Conservation (phyloP, 805 yeast genomes). For the Yamadazyma paraphyllophila region DNA sequence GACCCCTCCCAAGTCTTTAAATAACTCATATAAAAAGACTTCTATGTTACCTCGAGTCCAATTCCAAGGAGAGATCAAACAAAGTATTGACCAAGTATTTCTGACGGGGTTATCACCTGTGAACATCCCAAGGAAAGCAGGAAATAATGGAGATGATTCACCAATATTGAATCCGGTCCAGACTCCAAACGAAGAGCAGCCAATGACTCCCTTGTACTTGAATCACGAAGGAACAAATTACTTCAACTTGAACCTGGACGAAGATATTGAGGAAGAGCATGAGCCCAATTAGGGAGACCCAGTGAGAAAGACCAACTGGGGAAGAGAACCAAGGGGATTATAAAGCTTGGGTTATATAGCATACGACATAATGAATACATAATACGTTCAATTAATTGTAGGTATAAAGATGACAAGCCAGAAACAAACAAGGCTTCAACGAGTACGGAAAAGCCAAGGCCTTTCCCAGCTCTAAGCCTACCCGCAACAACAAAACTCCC, state of each 20-base stretch:
- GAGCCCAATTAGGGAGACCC: conserved; percentile 1
- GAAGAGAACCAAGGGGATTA: too few species aligned
- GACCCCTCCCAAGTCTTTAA: conserved; percentile 47
- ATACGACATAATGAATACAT: neutral
- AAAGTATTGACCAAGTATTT: neutral
- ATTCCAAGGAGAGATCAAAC: conserved; percentile 1
- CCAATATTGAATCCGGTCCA: conserved; percentile 41
- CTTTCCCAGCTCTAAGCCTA: too few species aligned
- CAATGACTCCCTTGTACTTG: conserved; percentile 43
- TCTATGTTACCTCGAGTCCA: conserved; percentile 13
- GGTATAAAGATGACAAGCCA: too few species aligned
- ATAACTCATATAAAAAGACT: conserved; percentile 21
- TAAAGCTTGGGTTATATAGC: conserved; percentile 5
- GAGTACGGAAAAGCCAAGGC: too few species aligned
- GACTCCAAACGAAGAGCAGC: conserved; percentile 41
- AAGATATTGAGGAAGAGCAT: conserved; percentile 10
- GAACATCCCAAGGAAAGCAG: conserved; percentile 6
- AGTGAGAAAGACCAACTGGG: too few species aligned
- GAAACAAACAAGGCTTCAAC: too few species aligned
- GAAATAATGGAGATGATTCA: conserved; percentile 15
- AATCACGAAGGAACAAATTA: conserved; percentile 10
- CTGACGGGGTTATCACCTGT: conserved; percentile 7
- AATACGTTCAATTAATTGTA: too few species aligned
- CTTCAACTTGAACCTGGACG: conserved; percentile 2
- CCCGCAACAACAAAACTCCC: too few species aligned